Evolutionary conservation across 2,329 filamentous ascomycete genomes (phyloP).

Genomic region (Rhinocladiella similis): DNA sequence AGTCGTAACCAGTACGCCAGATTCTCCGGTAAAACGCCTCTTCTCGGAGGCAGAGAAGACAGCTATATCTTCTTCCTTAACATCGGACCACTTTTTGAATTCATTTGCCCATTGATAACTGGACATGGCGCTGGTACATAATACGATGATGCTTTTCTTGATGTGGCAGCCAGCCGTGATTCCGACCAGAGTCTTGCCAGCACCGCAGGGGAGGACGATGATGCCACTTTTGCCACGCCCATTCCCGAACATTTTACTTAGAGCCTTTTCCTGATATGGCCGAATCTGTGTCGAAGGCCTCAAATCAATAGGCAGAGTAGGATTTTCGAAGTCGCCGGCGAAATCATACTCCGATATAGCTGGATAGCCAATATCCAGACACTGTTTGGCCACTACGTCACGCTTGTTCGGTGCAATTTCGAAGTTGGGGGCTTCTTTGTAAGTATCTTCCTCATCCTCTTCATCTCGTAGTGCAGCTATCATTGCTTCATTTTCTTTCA

Average conservation of each 20-base stretch:
- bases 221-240: slow-evolving; percentile 95
- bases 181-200: slow-evolving; percentile 96
- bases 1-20: slow-evolving; percentile 94
- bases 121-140: slow-evolving; percentile 97
- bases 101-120: slow-evolving; percentile 96
- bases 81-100: slow-evolving; percentile 99
- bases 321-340: slow-evolving; percentile 82
- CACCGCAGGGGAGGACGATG: slow-evolving; percentile 93
- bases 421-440: slow-evolving; percentile 88
- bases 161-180: slow-evolving; percentile 97
- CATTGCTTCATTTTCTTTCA: slow-evolving; percentile 44
- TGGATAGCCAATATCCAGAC: slow-evolving; percentile 80
- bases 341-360: slow-evolving; percentile 98
- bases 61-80: slow-evolving; percentile 87
- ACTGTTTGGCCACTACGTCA: slow-evolving; percentile 84
- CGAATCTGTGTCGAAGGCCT: slow-evolving; percentile 87
- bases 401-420: slow-evolving; percentile 82
- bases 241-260: slow-evolving; percentile 99
- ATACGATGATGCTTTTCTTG: slow-evolving; percentile 91
- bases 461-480: slow-evolving; percentile 66
- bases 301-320: slow-evolving; percentile 90
- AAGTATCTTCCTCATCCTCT: slow-evolving; percentile 79
- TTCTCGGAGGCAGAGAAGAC: slow-evolving; percentile 96
- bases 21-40: slow-evolving; percentile 78
- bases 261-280: slow-evolving; percentile 92